Conservation (phyloP, 2,329 filamentous ascomycete species). For the Diplocarpon rosae region DNA sequence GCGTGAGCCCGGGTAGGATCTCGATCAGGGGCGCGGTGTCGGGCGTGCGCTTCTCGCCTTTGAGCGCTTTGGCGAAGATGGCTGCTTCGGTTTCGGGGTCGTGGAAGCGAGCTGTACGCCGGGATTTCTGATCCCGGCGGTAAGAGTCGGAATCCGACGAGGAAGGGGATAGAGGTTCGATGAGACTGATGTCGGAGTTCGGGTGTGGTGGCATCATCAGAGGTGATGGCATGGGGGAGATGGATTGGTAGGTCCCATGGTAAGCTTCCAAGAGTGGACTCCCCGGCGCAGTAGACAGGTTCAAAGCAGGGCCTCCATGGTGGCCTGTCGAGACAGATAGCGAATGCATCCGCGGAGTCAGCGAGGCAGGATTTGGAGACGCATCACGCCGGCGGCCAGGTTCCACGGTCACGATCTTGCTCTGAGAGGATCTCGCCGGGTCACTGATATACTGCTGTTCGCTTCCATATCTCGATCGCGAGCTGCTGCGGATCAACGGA, state of each 20-base stretch:
- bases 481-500: neutral
- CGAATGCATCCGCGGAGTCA: slow-evolving; percentile 23
- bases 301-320: slow-evolving; percentile 27
- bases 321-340: slow-evolving; percentile 24
- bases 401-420: slow-evolving; percentile 24
- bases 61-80: slow-evolving; percentile 62
- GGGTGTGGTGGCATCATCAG: slow-evolving; percentile 43
- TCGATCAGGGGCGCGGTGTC: slow-evolving; percentile 66
- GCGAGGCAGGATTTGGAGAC: slow-evolving; percentile 16
- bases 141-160: slow-evolving; percentile 39
- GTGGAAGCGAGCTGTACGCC: slow-evolving; percentile 65
- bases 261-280: slow-evolving; percentile 89
- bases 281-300: slow-evolving; percentile 49
- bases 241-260: slow-evolving; percentile 84
- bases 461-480: slow-evolving; percentile 2
- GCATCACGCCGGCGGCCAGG: slow-evolving; percentile 20
- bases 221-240: slow-evolving; percentile 88
- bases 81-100: slow-evolving; percentile 72
- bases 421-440: slow-evolving; percentile 13
- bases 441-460: neutral
- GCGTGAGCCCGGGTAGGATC: slow-evolving; percentile 72
- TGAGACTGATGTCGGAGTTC: slow-evolving; percentile 31
- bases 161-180: slow-evolving; percentile 43
- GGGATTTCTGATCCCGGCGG: slow-evolving; percentile 25
- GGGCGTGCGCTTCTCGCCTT: slow-evolving; percentile 42